Evolutionary conservation across 23 red algal species (phyloP), one percentile per base, ranked within the genome.

Genomic region (Gracilariopsis chorda): DNA sequence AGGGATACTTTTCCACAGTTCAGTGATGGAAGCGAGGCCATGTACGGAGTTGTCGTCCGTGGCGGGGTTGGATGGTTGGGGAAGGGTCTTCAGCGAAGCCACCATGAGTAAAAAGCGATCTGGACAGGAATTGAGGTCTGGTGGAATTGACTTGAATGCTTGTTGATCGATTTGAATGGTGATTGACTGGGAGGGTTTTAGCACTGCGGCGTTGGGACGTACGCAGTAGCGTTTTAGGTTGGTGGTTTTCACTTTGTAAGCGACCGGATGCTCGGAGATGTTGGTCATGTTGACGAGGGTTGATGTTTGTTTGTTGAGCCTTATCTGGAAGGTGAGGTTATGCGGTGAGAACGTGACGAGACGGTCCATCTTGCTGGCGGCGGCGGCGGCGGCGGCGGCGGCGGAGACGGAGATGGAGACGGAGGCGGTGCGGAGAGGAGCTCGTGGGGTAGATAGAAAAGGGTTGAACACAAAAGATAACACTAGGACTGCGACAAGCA

Each of bases 181-280:
- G 42, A 94, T 83, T 4, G 63, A 36, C 25, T 86, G 48, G 23
- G 47, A 51, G 12, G 74, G 53, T 12, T 56, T 42, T 35, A 94
- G 49, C 27, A 88, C 51, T 32, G 68, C 71, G 14, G 80, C 79
- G 61, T 88, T 94, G 20, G 92, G 92, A 4, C 87, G 78, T 36
- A 94, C 92, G 68, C 78, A 94, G 79, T 94, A 87, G 43, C 91
- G 74, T 77, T 94, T 85, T 21, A 84, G 63, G 24, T 76, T 46
- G 4, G 91, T 94, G 45, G 91, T 94, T 51, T 94, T 94, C 23
- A 94, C 91, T 37, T 94, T 94, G 84, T 88, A 94, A 25, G 91
- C 14, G 41, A 94, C 27, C 14, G 91, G 61, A 3, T 61, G 23
- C 23, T 29, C 20, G 1, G 45, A 55, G 3, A 87, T 63, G 25